Conservation (phyloP, 257 asterid species). For the Nicotiana attenuata region DNA sequence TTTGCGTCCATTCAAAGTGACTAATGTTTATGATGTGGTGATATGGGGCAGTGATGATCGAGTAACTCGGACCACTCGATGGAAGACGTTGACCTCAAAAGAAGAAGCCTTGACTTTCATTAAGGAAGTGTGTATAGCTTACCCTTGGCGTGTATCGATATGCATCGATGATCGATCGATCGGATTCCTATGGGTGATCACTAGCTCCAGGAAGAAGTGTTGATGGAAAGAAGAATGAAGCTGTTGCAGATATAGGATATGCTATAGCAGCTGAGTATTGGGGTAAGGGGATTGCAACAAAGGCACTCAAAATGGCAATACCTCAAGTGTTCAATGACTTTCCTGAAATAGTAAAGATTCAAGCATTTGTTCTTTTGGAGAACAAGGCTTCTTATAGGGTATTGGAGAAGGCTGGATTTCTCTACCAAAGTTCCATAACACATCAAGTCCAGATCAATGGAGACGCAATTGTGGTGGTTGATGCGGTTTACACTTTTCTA, state of each 20-base stretch:
- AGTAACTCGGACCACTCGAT: slow-evolving; percentile 11
- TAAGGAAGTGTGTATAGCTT: background rate
- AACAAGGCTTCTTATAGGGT: slow-evolving; percentile 45
- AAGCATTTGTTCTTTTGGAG: slow-evolving; percentile 23
- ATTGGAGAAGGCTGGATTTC: slow-evolving; percentile 26
- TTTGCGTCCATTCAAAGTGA: slow-evolving; percentile 29
- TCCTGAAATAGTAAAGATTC: slow-evolving; percentile 33
- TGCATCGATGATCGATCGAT: slow-evolving; percentile 36
- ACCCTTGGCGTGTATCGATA: slow-evolving; percentile 44
- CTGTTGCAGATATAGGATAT: slow-evolving; percentile 31
- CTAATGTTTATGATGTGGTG: background rate
- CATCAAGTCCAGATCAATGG: background rate
- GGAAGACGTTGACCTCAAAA: slow-evolving; percentile 34
- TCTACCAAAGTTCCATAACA: background rate
- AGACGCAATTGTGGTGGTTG: background rate
- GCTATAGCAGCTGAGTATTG: slow-evolving; percentile 30
- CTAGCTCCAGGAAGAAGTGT: background rate
- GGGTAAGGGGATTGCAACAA: slow-evolving; percentile 38
- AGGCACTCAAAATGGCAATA: slow-evolving; percentile 33
- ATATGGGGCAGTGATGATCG: slow-evolving; percentile 11
- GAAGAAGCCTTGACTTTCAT: slow-evolving; percentile 31
- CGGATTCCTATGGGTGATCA: slow-evolving; percentile 22
- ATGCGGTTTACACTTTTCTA: background rate
- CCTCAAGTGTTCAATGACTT: slow-evolving; percentile 27
- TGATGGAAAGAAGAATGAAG: slow-evolving; percentile 6